A percentile compares a stretch with the other conserved stretches of the same genome.
phyloP scores from a whole-genome alignment of 371 early-diverging fungal genomes.

The Homolaphlyctis polyrhiza region DNA sequence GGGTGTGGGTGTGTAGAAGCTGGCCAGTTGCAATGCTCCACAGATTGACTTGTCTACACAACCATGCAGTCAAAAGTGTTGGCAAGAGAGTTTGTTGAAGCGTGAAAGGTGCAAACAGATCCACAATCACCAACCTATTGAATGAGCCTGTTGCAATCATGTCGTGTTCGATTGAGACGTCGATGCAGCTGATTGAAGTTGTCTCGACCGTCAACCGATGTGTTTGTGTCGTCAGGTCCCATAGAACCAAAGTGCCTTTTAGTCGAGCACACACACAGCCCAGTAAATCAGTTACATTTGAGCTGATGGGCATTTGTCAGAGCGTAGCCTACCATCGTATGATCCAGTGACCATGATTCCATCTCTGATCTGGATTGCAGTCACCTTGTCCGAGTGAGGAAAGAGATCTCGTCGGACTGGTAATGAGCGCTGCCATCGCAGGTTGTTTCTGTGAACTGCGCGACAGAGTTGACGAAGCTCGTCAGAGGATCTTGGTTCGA shows the following conservation, averaged over 20 bases:
- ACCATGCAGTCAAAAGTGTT: not conserved
- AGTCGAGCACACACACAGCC: too few relatives aligned
- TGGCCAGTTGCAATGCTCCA: not conserved
- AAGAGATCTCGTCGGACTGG: not conserved
- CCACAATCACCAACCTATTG: not conserved
- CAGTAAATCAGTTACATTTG: too few relatives aligned
- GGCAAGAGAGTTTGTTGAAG: not conserved
- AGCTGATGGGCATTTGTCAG: too few relatives aligned
- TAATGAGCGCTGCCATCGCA: not conserved
- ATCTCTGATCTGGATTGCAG: not conserved
- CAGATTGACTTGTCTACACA: not conserved
- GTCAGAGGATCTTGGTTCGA: too few relatives aligned
- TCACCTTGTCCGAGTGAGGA: not conserved
- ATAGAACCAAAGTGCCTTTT: not conserved
- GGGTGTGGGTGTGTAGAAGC: not conserved
- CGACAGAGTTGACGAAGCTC: too few relatives aligned
- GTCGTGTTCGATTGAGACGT: not conserved
- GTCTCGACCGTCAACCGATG: not conserved
- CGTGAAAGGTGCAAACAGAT: not conserved
- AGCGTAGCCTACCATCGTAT: too few relatives aligned
- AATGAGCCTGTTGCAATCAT: conserved; percentile 3
- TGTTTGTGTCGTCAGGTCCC: not conserved
- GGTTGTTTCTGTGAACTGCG: too few relatives aligned
- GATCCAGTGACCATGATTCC: conserved; percentile 1
- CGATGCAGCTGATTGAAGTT: not conserved